Evolutionary conservation across 257 asterid species (phyloP).

Genomic region (Striga asiatica): DNA sequence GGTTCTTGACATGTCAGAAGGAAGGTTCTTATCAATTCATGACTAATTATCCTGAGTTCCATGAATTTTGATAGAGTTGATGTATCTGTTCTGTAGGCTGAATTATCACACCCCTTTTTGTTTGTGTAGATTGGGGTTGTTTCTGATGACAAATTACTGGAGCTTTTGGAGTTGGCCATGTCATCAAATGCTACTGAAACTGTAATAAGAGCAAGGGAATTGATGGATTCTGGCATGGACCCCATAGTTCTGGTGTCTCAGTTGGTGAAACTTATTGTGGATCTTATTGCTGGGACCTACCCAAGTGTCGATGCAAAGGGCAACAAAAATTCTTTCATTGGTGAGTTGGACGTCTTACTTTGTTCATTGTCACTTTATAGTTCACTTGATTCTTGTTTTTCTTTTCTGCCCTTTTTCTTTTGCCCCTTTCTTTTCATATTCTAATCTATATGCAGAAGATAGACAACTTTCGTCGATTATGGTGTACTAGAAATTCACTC

Average conservation of each 20-base stretch:
- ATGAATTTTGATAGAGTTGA: background rate
- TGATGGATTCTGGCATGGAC: constrained; percentile 74
- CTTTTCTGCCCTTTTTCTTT: too few species aligned
- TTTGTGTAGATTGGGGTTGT: constrained; percentile 62
- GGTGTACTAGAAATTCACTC: too few species aligned
- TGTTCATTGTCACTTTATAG: background rate
- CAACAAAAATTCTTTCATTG: constrained; percentile 30
- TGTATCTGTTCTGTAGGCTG: background rate
- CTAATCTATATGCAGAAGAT: too few species aligned
- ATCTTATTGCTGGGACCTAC: constrained; percentile 66
- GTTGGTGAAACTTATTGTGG: constrained; percentile 67
- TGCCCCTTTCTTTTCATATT: too few species aligned
- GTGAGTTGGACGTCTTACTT: constrained; percentile 39
- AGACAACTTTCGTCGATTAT: too few species aligned
- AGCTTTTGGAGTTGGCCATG: constrained; percentile 74
- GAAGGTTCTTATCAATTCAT: too few species aligned
- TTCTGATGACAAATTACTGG: constrained; percentile 70
- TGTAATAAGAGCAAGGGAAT: constrained; percentile 60
- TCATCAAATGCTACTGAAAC: constrained; percentile 78
- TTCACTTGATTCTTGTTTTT: too few species aligned
- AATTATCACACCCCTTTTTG: background rate
- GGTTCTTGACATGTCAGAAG: background rate
- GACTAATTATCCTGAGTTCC: background rate
- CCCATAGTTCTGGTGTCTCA: constrained; percentile 73
- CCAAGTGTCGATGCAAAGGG: constrained; percentile 31